phyloP scores from a whole-genome alignment of 192 early-diverging fungal species.

The Podila clonocystis region DNA sequence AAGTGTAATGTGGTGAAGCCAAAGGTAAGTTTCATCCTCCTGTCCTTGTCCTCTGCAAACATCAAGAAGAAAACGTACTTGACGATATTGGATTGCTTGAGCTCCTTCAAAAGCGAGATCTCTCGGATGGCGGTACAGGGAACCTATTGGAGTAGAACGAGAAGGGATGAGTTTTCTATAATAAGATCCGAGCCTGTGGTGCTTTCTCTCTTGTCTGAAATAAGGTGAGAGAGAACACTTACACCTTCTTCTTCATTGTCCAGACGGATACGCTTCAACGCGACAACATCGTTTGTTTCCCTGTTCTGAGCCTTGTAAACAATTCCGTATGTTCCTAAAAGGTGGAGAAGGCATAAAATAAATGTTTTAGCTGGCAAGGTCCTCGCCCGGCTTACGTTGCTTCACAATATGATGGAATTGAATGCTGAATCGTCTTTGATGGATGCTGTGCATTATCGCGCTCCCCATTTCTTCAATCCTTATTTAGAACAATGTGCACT shows the following conservation, averaged over 20 bases:
- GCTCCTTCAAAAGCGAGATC: conserved; percentile 86
- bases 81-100: conserved; percentile 87
- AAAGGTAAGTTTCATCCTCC: not conserved
- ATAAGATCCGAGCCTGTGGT: not conserved
- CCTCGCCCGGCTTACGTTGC: not conserved
- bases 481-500: no score
- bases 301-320: conserved; percentile 99
- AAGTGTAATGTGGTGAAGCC: not conserved
- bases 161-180: not conserved
- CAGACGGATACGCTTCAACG: conserved; percentile 92
- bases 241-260: conserved; percentile 93
- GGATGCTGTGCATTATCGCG: no score
- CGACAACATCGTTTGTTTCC: conserved; percentile 96
- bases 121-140: conserved; percentile 90
- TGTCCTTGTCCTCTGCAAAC: not conserved
- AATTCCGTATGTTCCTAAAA: conserved; percentile 92
- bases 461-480: no score
- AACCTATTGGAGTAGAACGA: conserved; percentile 55
- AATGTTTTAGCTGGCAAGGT: not conserved
- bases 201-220: not conserved
- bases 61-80: conserved; percentile 56
- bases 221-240: conserved; percentile 71
- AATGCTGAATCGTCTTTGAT: no score
- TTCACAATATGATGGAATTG: conserved; percentile 1
- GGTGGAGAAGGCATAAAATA: not conserved